Conservation (phyloP, 768 basidiomycete genomes). For the Lenzites betulinus region DNA sequence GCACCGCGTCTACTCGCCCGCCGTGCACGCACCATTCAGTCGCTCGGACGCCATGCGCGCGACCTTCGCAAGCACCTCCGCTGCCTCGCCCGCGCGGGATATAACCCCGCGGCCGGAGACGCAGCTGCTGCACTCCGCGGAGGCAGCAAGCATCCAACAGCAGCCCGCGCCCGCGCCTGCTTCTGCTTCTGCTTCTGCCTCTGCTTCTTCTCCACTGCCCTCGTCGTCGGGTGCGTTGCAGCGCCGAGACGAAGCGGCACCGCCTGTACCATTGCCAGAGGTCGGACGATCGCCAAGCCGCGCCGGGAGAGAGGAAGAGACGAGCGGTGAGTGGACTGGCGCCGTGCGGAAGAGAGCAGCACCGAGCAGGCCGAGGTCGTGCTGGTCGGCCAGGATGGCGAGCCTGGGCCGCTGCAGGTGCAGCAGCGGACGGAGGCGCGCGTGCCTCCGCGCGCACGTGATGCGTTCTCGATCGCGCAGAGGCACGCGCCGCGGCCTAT, state of each 20-base stretch:
- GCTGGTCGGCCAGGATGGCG: no score
- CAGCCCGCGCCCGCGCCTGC: no score
- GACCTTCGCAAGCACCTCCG: slow-evolving; percentile 11
- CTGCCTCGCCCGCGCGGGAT: slow-evolving; percentile 12
- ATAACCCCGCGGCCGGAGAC: slow-evolving; percentile 18
- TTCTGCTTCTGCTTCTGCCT: no score
- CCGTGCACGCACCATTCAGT: neutral
- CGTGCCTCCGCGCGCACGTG: slow-evolving; percentile 11
- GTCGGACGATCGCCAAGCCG: neutral
- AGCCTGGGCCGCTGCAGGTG: no score
- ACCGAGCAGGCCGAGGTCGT: slow-evolving; percentile 9
- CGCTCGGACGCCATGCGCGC: slow-evolving; percentile 11
- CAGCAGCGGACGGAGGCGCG: neutral
- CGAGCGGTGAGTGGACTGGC: slow-evolving; percentile 3
- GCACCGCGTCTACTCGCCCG: neutral
- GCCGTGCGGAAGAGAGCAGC: no score
- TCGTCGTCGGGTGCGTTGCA: neutral
- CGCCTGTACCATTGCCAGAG: neutral
- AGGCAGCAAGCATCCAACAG: neutral
- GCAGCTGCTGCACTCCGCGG: slow-evolving; percentile 7
- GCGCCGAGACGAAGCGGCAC: neutral
- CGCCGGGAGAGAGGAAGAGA: neutral
- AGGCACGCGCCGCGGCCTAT: neutral
- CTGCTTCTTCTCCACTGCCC: neutral
- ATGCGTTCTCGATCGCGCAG: slow-evolving; percentile 12